phyloP scores from a whole-genome alignment of 1,284 basidiomycete species.

The Fomitopsis schrenkii region DNA sequence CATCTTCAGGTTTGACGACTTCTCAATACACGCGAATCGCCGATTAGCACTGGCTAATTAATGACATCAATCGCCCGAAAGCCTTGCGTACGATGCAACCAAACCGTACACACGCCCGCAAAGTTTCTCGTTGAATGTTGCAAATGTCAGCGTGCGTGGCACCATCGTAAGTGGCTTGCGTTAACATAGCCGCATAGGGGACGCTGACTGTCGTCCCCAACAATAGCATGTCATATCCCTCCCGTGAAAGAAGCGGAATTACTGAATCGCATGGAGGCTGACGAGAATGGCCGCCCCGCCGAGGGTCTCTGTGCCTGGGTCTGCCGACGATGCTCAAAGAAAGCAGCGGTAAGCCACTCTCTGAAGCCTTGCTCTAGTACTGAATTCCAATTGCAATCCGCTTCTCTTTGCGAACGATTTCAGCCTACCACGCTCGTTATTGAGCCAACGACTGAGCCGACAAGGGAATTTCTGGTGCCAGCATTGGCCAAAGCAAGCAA shows the following conservation, averaged over 20 bases:
- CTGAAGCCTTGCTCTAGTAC: background rate
- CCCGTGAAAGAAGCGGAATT: conserved; percentile 10
- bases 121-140: conserved; percentile 18
- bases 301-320: conserved; percentile 6
- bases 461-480: background rate
- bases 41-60: too few species aligned
- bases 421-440: too few species aligned
- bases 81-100: conserved; percentile 14
- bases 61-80: background rate
- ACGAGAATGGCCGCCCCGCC: background rate
- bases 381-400: background rate
- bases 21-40: too few species aligned
- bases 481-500: background rate
- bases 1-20: too few species aligned
- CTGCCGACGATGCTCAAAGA: conserved; percentile 7
- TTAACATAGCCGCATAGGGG: too few species aligned
- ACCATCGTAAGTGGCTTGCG: conserved; percentile 13
- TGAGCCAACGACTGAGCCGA: background rate
- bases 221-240: conserved; percentile 19
- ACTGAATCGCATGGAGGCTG: conserved; percentile 2
- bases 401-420: background rate
- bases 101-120: conserved; percentile 8
- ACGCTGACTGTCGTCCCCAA: background rate
- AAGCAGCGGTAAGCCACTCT: background rate
- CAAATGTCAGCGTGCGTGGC: conserved; percentile 19